These are phyloP conservation scores for Cytauxzoon felis DNA, from an alignment of 169 alveolate genomes.

Conservation along the genomic window DNA sequence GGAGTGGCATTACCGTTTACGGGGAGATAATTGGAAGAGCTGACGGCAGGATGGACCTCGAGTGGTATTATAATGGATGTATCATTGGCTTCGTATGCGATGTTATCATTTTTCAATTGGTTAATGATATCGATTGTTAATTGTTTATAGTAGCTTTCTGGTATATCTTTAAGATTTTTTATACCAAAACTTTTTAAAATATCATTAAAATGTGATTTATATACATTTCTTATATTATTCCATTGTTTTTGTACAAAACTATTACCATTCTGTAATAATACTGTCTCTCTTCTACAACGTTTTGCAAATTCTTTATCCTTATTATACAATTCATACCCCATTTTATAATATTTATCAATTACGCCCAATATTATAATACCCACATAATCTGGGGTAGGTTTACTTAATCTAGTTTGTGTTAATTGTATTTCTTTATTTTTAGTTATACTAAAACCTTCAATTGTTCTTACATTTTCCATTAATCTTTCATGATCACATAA, in stretches of 20 bases:
- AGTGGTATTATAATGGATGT: too few species aligned
- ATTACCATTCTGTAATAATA: slow-evolving; percentile 29
- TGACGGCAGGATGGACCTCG: slow-evolving; percentile 1
- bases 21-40: too few species aligned
- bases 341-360: slow-evolving; percentile 31
- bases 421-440: not conserved
- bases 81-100: slow-evolving; percentile 2
- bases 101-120: slow-evolving; percentile 12
- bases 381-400: slow-evolving; percentile 9
- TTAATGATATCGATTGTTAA: slow-evolving; percentile 23
- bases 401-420: slow-evolving; percentile 1
- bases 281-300: slow-evolving; percentile 31
- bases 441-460: slow-evolving; percentile 6
- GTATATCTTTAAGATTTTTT: slow-evolving; percentile 26
- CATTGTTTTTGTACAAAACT: slow-evolving; percentile 15
- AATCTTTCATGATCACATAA: not conserved
- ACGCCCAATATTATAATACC: slow-evolving; percentile 11
- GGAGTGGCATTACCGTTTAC: too few species aligned
- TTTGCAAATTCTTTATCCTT: slow-evolving; percentile 7
- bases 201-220: slow-evolving; percentile 13
- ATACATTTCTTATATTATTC: slow-evolving; percentile 10
- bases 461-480: not conserved
- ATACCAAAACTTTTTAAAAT: slow-evolving; percentile 17
- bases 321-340: slow-evolving; percentile 7
- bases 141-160: slow-evolving; percentile 45